phyloP scores from a whole-genome alignment of 2,329 filamentous ascomycete species.

The Epichloe sp. region DNA sequence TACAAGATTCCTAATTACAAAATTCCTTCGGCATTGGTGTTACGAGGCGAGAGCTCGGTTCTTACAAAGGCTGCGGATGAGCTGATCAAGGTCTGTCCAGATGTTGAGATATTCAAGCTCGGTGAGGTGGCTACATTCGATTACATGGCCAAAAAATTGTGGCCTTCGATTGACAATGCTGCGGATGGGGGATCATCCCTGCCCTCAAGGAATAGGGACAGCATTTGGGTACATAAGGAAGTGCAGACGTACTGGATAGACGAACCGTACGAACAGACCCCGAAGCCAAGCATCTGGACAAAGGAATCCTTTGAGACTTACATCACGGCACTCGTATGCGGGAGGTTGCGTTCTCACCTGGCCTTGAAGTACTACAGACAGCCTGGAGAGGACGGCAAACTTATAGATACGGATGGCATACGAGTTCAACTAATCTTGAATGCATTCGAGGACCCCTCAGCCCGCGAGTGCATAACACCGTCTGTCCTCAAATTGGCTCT shows the following conservation, averaged over 20 bases:
- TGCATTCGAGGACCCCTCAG: slow-evolving; percentile 24
- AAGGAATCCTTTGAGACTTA: slow-evolving; percentile 28
- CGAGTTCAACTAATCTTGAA: slow-evolving; percentile 25
- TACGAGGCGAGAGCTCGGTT: slow-evolving; percentile 18
- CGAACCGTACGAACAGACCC: slow-evolving; percentile 25
- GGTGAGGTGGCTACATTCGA: slow-evolving; percentile 22
- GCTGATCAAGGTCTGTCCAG: slow-evolving; percentile 16
- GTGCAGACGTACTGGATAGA: slow-evolving; percentile 17
- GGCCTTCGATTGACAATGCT: slow-evolving; percentile 20
- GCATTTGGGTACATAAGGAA: slow-evolving; percentile 24
- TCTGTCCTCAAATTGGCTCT: slow-evolving; percentile 31
- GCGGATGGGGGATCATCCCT: slow-evolving; percentile 14
- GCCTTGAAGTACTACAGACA: slow-evolving; percentile 23
- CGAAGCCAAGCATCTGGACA: slow-evolving; percentile 28
- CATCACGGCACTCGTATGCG: slow-evolving; percentile 26
- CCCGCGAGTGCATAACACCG: slow-evolving; percentile 22
- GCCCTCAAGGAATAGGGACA: slow-evolving; percentile 11
- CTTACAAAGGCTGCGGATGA: slow-evolving; percentile 22
- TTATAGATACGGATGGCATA: slow-evolving; percentile 24
- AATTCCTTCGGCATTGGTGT: slow-evolving; percentile 18
- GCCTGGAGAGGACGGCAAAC: slow-evolving; percentile 13
- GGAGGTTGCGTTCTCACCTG: slow-evolving; percentile 20
- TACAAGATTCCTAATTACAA: slow-evolving; percentile 17
- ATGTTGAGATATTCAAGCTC: slow-evolving; percentile 23
- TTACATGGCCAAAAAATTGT: slow-evolving; percentile 22